Conservation (phyloP, 169 alveolate species). For the Fabrea salina region DNA sequence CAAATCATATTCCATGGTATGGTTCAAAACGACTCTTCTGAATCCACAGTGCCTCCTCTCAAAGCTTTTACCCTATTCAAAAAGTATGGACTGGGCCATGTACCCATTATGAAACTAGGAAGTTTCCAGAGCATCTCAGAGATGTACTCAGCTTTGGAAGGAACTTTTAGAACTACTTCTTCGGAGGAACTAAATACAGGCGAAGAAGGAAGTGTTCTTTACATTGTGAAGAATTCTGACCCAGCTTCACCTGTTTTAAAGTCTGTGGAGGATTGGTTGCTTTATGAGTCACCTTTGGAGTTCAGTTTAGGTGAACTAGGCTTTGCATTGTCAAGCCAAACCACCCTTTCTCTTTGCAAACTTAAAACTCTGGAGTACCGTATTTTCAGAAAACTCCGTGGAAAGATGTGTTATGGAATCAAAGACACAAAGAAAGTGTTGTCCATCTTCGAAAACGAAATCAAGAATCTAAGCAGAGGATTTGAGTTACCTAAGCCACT, state of each 20-base stretch:
- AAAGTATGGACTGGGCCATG: slow-evolving; percentile 44
- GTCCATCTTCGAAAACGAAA: slow-evolving; percentile 2
- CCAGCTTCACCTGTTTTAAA: slow-evolving; percentile 33
- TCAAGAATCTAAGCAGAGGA: slow-evolving; percentile 33
- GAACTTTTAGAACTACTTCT: slow-evolving; percentile 47
- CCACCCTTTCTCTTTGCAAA: slow-evolving; percentile 56
- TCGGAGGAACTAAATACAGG: slow-evolving; percentile 47
- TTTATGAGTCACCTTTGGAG: slow-evolving; percentile 32
- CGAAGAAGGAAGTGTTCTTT: slow-evolving; percentile 79
- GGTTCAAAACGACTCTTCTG: slow-evolving; percentile 56
- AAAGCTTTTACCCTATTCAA: slow-evolving; percentile 50
- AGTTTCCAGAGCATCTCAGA: slow-evolving; percentile 33
- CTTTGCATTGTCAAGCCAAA: slow-evolving; percentile 35
- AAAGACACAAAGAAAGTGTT: slow-evolving; percentile 22
- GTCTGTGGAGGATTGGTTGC: slow-evolving; percentile 28
- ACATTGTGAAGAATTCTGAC: slow-evolving; percentile 37
- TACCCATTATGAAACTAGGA: slow-evolving; percentile 40
- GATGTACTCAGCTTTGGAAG: slow-evolving; percentile 44
- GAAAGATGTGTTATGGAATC: slow-evolving; percentile 60
- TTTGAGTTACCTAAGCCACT: slow-evolving; percentile 59
- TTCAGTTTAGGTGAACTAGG: slow-evolving; percentile 37
- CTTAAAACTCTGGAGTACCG: slow-evolving; percentile 78
- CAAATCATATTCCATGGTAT: slow-evolving; percentile 64
- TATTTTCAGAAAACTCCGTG: slow-evolving; percentile 76
- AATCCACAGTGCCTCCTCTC: slow-evolving; percentile 61